Conservation (phyloP, 2,329 filamentous ascomycete genomes). For the Sphaerostilbella broomeana region DNA sequence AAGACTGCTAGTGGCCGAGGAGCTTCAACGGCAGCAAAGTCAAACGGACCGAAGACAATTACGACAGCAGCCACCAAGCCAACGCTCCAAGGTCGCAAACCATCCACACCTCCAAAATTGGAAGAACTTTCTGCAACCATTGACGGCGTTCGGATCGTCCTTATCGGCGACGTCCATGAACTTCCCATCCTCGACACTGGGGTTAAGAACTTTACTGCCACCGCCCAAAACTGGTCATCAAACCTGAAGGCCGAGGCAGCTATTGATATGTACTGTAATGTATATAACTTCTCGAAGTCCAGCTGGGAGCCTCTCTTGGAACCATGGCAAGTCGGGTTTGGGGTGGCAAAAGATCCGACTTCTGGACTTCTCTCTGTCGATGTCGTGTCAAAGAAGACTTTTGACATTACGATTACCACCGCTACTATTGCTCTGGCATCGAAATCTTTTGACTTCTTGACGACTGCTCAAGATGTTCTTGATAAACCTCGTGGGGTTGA, state of each 20-base stretch:
- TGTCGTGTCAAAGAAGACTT: conserved; percentile 77
- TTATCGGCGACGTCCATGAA: conserved; percentile 95
- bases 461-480: conserved; percentile 76
- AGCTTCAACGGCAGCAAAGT: conserved; percentile 42
- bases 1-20: conserved; percentile 51
- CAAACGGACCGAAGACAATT: conserved; percentile 33
- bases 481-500: conserved; percentile 89
- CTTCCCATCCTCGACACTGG: conserved; percentile 90
- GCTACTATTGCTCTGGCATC: conserved; percentile 89
- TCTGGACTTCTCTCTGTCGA: conserved; percentile 77
- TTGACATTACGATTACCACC: conserved; percentile 89
- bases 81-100: conserved; percentile 13
- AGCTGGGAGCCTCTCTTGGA: conserved; percentile 96
- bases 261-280: conserved; percentile 91
- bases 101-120: conserved; percentile 22
- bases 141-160: conserved; percentile 81
- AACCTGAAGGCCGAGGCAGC: conserved; percentile 79
- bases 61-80: conserved; percentile 23
- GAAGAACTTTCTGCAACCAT: conserved; percentile 84
- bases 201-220: conserved; percentile 79
- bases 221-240: conserved; percentile 85
- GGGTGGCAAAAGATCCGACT: conserved; percentile 70
- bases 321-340: conserved; percentile 91
- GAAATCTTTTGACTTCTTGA: conserved; percentile 87
- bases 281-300: conserved; percentile 99